These are phyloP conservation scores for Avena sativa DNA, from an alignment of 176 grass and related monocot genomes.

Conservation along the genomic window DNA sequence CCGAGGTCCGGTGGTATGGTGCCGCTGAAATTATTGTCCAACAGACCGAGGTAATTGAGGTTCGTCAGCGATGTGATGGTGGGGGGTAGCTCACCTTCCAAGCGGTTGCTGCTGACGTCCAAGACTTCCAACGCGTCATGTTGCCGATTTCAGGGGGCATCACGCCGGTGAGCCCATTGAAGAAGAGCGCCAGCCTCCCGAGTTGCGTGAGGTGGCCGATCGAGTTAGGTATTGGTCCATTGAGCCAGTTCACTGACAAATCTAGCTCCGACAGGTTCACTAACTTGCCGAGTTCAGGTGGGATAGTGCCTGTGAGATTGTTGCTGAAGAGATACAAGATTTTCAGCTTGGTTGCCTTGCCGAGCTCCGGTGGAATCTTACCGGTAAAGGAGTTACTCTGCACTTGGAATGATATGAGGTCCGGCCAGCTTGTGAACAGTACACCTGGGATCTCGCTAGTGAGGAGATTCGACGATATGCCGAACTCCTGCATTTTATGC, in stretches of 20 bases:
- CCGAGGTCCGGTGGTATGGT: conserved; percentile 59
- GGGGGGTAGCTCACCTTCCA: conserved; percentile 57
- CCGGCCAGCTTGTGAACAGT: not conserved
- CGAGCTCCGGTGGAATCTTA: conserved; percentile 45
- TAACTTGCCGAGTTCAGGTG: conserved; percentile 47
- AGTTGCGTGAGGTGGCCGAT: conserved; percentile 62
- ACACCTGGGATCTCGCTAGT: not conserved
- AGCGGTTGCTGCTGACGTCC: conserved; percentile 55
- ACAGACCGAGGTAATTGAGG: conserved; percentile 46
- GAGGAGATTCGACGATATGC: not conserved
- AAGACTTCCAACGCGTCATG: conserved; percentile 49
- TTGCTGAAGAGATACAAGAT: conserved; percentile 41
- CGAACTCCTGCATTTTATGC: not conserved
- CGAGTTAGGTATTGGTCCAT: conserved; percentile 47
- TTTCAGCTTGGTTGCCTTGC: conserved; percentile 34
- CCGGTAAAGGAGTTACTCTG: conserved; percentile 41
- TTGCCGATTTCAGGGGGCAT: conserved; percentile 64
- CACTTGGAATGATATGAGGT: conserved; percentile 46
- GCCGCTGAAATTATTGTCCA: conserved; percentile 61
- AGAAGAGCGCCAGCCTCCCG: conserved; percentile 43
- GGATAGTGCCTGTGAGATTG: conserved; percentile 46
- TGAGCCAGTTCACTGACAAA: conserved; percentile 54
- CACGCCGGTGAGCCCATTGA: conserved; percentile 60
- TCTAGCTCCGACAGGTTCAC: conserved; percentile 23
- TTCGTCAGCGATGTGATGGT: conserved; percentile 51